Base-by-base conservation (phyloP, 1,139 yeast species). In the Sugiyamaella castrensis region DNA sequence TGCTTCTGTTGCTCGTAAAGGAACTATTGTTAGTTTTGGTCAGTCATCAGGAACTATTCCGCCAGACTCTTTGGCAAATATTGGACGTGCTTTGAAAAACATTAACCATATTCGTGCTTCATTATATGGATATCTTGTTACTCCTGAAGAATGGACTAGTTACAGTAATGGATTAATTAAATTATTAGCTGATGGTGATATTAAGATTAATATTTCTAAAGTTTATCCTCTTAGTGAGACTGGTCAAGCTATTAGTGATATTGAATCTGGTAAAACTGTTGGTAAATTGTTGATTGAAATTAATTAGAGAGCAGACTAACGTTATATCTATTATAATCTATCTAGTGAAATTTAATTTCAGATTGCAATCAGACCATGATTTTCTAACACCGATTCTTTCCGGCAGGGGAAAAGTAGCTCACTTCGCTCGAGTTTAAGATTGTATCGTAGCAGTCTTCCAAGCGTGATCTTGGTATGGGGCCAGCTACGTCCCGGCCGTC, bases 21-120 rank as follows among this genome's bases (percentile, higher is more conserved):
- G 97, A 24, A 73, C 87, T 1, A 71, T 87, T 53, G 81, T 87
- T 28, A 76, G 87, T 40, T 88, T 73, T 62, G 98, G 98, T 53
- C 88, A 87, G 62, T 83, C 96, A 8, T 82, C 91, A 6, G 97
- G 97, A n/a, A 71, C 81, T 2, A 87, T 87, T 29, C 82, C 86
- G 0, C 92, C 95, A 9, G 59, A 88, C 29, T 46, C 71, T 1
- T 63, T 87, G 41, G 61, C 59, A 40, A 64, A 72, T 32, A 72
- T 89, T 52, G 58, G 81, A 0, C 5, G 5, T 19, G 5, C 5
- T 19, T 19, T 19, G 24, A 87, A 84, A 68, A 85, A 84, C 62
- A 57, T 85, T 48, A 80, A 75, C 56, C 55, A 87, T 31, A 50
- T 71, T 29, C 79, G 97, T 66, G 96, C 97, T 8, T 68, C 67